These are phyloP conservation scores for Cymbopogon citratus DNA, from an alignment of 176 grass and related monocot species.

Conservation along the genomic window DNA sequence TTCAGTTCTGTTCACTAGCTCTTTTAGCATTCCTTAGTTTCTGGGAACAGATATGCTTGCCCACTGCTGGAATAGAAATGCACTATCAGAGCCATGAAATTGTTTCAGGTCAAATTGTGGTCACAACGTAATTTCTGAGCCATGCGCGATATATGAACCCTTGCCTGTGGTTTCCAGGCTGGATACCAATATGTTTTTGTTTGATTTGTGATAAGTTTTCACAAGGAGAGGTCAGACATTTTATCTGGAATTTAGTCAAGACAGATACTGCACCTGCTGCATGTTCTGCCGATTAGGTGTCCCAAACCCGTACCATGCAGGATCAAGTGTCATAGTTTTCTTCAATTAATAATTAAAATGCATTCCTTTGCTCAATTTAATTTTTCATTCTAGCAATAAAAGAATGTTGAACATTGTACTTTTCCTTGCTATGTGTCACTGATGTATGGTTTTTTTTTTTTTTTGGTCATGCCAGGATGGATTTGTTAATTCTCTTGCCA, in stretches of 20 bases:
- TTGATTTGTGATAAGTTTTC: background rate
- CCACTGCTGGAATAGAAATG: background rate
- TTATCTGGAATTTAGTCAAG: background rate
- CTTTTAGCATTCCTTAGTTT: background rate
- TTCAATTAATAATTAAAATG: background rate
- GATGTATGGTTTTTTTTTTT: background rate
- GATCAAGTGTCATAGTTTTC: background rate
- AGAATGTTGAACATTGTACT: background rate
- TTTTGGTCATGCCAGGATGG: constrained; percentile 38
- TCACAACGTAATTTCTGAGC: background rate
- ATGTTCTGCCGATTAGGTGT: background rate
- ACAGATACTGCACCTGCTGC: background rate
- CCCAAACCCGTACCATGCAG: background rate
- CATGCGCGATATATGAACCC: background rate
- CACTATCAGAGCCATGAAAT: background rate
- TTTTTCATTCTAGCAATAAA: background rate
- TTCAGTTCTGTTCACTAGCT: background rate
- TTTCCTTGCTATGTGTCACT: background rate
- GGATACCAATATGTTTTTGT: background rate
- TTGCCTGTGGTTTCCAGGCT: background rate
- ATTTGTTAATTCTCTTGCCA: constrained; percentile 73
- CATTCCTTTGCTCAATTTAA: background rate
- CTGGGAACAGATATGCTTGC: background rate
- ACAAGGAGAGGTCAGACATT: background rate
- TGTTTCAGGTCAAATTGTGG: background rate